These are phyloP conservation scores for Moringa oleifera DNA, from an alignment of 345 rosid genomes.

Conservation along the genomic window DNA sequence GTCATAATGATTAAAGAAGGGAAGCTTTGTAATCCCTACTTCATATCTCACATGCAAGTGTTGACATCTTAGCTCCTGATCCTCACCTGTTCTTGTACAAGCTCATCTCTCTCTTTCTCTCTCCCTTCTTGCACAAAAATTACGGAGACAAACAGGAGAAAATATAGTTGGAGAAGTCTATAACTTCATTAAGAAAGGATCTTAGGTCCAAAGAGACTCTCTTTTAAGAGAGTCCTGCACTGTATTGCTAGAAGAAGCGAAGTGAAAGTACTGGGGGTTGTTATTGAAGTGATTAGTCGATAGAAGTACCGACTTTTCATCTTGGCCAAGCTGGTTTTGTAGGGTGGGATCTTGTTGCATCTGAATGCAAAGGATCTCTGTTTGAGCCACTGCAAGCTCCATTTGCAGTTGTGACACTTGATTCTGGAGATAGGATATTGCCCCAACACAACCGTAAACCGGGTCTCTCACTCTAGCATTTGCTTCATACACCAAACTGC, in stretches of 20 bases:
- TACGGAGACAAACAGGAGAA: background rate
- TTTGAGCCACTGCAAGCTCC: conserved; percentile 80
- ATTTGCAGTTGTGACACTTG: conserved; percentile 79
- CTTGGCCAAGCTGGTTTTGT: conserved; percentile 34
- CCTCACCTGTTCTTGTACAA: background rate
- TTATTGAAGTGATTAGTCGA: conserved; percentile 24
- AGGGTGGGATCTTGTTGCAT: conserved; percentile 54
- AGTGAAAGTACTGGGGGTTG: conserved; percentile 37
- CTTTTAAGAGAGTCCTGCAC: conserved; percentile 64
- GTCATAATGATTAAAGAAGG: conserved; percentile 11
- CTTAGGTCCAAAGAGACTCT: conserved; percentile 70
- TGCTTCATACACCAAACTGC: conserved; percentile 79
- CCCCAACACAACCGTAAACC: conserved; percentile 80
- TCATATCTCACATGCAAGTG: conserved; percentile 24
- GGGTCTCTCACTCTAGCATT: conserved; percentile 81
- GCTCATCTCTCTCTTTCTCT: background rate
- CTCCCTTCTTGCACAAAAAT: background rate
- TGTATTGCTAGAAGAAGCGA: conserved; percentile 52
- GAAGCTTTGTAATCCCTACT: conserved; percentile 13
- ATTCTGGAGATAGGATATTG: conserved; percentile 67
- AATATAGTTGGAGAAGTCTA: background rate
- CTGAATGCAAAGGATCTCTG: conserved; percentile 74
- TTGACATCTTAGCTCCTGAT: conserved; percentile 11
- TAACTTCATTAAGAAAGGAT: background rate
- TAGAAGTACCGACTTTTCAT: conserved; percentile 42